Conservation (phyloP, 139 green algal genomes). For the Coelastrella sp. region DNA sequence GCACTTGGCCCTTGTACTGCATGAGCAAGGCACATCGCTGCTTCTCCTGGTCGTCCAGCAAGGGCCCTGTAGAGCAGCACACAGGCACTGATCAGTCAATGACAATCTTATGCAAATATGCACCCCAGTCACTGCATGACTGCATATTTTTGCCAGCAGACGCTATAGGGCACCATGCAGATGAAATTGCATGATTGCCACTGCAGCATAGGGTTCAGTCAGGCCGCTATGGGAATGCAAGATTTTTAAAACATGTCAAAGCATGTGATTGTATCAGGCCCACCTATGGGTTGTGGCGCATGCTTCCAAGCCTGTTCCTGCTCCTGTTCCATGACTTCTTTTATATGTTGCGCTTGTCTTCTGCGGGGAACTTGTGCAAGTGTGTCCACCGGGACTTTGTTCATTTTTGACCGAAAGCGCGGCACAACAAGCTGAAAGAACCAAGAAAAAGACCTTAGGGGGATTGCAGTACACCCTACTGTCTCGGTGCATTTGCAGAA, state of each 20-base stretch:
- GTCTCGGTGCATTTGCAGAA: neutral
- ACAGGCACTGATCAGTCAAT: no score
- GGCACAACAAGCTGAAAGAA: conserved; percentile 14
- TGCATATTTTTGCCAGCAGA: no score
- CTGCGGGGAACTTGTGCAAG: conserved; percentile 3
- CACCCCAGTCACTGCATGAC: neutral
- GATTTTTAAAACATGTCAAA: no score
- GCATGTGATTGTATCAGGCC: neutral
- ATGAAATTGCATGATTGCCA: no score
- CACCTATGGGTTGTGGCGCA: neutral
- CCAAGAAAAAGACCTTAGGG: neutral
- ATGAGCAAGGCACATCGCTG: conserved; percentile 28
- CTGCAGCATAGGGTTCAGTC: neutral
- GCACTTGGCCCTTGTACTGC: conserved; percentile 18
- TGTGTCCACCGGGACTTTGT: neutral
- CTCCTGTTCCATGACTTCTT: conserved; percentile 5
- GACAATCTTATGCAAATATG: neutral
- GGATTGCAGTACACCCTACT: neutral
- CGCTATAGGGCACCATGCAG: no score
- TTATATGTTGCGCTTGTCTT: neutral
- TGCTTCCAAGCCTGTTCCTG: neutral
- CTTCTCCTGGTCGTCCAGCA: conserved; percentile 29
- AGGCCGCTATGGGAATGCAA: no score
- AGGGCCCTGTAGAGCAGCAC: neutral
- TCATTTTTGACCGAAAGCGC: neutral